Conservation (phyloP, 1,139 yeast genomes). For the Magnusiomyces suaveolens region DNA sequence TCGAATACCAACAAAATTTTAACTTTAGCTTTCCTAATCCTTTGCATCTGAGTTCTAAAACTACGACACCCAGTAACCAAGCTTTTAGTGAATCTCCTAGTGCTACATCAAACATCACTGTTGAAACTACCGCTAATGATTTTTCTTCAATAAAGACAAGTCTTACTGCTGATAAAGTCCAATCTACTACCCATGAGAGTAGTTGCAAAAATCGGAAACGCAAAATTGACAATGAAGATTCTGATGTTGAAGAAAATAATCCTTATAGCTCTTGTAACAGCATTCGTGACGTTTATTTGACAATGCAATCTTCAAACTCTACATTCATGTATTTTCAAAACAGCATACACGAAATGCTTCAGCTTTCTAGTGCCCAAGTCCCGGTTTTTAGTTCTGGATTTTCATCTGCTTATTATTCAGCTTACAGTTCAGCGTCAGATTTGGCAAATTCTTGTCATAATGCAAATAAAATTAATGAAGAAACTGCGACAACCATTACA, state of each 20-base stretch:
- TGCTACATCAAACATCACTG: too few species aligned
- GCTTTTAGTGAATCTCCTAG: too few species aligned
- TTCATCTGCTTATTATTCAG: not conserved
- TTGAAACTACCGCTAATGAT: too few species aligned
- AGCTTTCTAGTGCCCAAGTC: not conserved
- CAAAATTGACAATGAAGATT: not conserved
- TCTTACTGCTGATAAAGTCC: not conserved
- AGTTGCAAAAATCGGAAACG: not conserved
- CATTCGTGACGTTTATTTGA: not conserved
- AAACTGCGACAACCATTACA: not conserved
- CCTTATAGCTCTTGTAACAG: not conserved
- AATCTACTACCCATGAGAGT: not conserved
- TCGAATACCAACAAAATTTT: too few species aligned
- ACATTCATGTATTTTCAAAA: not conserved
- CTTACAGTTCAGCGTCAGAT: not conserved
- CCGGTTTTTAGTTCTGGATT: not conserved
- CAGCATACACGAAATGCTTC: not conserved
- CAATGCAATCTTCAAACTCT: not conserved
- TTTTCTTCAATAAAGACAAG: too few species aligned
- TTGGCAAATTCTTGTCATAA: not conserved
- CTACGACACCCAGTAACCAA: too few species aligned
- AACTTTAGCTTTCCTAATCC: too few species aligned
- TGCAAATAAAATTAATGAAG: not conserved
- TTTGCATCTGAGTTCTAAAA: too few species aligned
- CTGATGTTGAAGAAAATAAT: too few species aligned